phyloP scores from a whole-genome alignment of 2,329 filamentous ascomycete genomes.

The Chrysoporthe deuterocubensis region DNA sequence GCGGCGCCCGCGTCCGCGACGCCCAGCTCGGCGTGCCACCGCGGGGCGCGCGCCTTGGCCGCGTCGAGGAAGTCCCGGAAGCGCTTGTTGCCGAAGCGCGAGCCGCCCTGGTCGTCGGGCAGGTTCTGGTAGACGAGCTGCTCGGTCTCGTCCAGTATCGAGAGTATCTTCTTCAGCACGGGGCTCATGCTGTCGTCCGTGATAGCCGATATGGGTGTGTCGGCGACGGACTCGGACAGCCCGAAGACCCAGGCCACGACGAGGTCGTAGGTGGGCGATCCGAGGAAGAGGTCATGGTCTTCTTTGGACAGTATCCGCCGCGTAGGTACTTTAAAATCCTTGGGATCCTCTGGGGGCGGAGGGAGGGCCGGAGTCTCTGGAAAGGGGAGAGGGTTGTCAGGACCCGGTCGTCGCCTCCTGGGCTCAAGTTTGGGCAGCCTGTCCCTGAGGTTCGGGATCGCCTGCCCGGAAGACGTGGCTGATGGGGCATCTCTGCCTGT shows the following conservation, averaged over 20 bases:
- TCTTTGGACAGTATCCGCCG: conserved; percentile 79
- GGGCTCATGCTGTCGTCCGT: conserved; percentile 60
- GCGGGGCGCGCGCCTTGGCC: conserved; percentile 56
- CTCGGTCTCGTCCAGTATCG: conserved; percentile 72
- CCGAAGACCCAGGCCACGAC: conserved; percentile 85
- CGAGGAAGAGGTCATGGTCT: conserved; percentile 82
- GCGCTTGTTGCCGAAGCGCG: conserved; percentile 90
- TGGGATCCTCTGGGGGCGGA: conserved; percentile 61
- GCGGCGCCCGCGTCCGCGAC: conserved; percentile 57
- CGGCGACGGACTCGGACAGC: conserved; percentile 79
- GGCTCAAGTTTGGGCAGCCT: conserved; percentile 71
- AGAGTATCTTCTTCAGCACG: conserved; percentile 65
- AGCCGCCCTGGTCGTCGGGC: conserved; percentile 83
- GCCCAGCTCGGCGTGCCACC: conserved; percentile 69
- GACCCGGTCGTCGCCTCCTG: conserved; percentile 56
- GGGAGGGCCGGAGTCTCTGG: conserved; percentile 78
- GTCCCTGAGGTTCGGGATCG: conserved; percentile 56
- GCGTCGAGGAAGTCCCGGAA: conserved; percentile 83
- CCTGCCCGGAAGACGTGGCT: conserved; percentile 17
- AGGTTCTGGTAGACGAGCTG: conserved; percentile 70
- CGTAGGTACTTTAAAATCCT: conserved; percentile 68
- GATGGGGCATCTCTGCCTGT: conserved; percentile 2
- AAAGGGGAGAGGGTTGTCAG: conserved; percentile 63
- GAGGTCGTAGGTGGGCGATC: conserved; percentile 75
- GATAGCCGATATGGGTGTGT: conserved; percentile 68